phyloP scores from a whole-genome alignment of 371 early-diverging fungal species.

The Saksenaea oblongispora region DNA sequence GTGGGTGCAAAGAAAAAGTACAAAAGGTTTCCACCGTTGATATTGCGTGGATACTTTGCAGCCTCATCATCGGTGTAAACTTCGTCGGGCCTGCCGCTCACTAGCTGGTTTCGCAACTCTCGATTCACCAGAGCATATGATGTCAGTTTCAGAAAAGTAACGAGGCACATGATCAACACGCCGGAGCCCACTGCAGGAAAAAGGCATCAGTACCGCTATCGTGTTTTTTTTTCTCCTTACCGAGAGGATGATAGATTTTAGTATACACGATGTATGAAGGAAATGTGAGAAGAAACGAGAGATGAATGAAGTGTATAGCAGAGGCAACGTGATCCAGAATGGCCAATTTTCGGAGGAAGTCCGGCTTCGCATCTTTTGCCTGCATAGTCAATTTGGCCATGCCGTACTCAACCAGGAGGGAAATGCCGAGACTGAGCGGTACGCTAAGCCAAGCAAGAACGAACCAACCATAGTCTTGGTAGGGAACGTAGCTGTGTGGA shows the following conservation, averaged over 20 bases:
- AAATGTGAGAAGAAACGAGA: conserved; percentile 55
- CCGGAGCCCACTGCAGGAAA: conserved; percentile 53
- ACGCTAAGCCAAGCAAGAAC: conserved; percentile 54
- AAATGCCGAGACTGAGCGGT: conserved; percentile 51
- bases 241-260: conserved; percentile 72
- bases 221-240: conserved; percentile 19
- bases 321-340: conserved; percentile 35
- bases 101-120: conserved; percentile 58
- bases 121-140: conserved; percentile 76
- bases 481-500: conserved; percentile 59
- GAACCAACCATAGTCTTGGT: conserved; percentile 57
- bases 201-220: not conserved
- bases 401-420: conserved; percentile 59
- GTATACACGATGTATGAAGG: conserved; percentile 73
- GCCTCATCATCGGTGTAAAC: conserved; percentile 41
- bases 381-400: conserved; percentile 35
- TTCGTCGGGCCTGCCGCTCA: conserved; percentile 32
- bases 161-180: conserved; percentile 60
- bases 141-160: conserved; percentile 79
- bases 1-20: conserved; percentile 89
- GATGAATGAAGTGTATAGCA: conserved; percentile 55
- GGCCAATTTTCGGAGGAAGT: conserved; percentile 35
- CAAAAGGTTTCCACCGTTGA: conserved; percentile 64
- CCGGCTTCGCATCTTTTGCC: conserved; percentile 36
- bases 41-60: conserved; percentile 76